phyloP scores from a whole-genome alignment of 192 early-diverging fungal genomes.

The Entophlyctis luteolus region DNA sequence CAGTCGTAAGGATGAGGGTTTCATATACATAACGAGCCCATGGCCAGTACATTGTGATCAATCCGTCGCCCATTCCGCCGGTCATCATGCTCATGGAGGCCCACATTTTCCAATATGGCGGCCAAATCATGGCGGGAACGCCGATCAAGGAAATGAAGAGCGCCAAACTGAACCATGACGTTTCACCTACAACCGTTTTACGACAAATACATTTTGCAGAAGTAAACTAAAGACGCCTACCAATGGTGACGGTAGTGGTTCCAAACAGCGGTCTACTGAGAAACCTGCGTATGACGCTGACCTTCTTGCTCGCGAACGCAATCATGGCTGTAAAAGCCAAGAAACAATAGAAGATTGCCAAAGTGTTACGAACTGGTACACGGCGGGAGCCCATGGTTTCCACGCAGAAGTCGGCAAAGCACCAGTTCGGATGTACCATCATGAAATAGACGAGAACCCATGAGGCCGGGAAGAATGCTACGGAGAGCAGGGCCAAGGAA shows the following conservation, averaged over 20 bases:
- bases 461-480: conserved; percentile 16
- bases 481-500: not conserved
- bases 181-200: not conserved
- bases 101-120: not conserved
- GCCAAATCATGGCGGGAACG: conserved; percentile 10
- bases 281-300: not conserved
- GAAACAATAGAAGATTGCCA: conserved; percentile 14
- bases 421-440: conserved; percentile 78
- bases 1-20: not conserved
- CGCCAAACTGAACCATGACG: not conserved
- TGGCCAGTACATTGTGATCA: not conserved
- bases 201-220: too few species aligned
- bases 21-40: too few species aligned
- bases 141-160: conserved; percentile 18
- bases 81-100: not conserved
- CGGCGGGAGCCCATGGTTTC: conserved; percentile 7
- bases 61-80: not conserved
- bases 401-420: conserved; percentile 19
- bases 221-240: conserved; percentile 10
- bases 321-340: not conserved
- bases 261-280: not conserved
- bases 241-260: conserved; percentile 20
- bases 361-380: conserved; percentile 1
- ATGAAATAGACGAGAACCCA: conserved; percentile 71
- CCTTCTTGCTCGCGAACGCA: conserved; percentile 1